These are phyloP conservation scores for Metschnikowia matae DNA, from an alignment of 805 yeast genomes.

Conservation along the genomic window DNA sequence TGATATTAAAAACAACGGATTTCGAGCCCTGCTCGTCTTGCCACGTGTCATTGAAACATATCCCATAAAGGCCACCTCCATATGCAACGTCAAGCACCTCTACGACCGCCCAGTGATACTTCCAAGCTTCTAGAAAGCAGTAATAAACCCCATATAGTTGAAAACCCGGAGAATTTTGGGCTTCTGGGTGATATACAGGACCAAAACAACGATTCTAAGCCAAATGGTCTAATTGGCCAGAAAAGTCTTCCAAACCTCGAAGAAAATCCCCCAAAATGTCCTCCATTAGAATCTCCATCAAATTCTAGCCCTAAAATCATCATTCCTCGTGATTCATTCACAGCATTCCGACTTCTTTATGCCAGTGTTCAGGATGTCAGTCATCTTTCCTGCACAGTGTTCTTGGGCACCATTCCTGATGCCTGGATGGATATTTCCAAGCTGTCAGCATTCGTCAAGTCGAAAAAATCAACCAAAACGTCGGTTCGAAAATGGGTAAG, in stretches of 20 bases:
- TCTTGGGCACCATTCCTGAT: constrained; percentile 58
- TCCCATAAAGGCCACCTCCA: neutral
- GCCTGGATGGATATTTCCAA: constrained; percentile 41
- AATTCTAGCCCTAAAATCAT: constrained; percentile 1
- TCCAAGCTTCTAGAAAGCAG: neutral
- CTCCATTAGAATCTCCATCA: neutral
- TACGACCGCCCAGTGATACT: neutral
- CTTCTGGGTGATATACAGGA: neutral
- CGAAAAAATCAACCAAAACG: neutral
- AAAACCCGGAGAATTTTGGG: neutral
- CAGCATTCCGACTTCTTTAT: constrained; percentile 56
- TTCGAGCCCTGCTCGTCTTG: neutral
- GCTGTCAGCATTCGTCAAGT: neutral
- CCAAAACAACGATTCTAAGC: no score
- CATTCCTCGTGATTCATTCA: constrained; percentile 53
- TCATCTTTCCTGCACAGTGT: constrained; percentile 42
- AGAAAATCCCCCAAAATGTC: no score
- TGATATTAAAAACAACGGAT: neutral
- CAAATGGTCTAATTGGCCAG: no score
- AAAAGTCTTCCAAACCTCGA: no score
- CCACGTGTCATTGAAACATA: neutral
- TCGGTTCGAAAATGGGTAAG: constrained; percentile 6
- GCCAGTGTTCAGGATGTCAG: constrained; percentile 47
- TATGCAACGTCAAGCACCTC: neutral
- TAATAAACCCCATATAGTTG: neutral